These are phyloP conservation scores for Fagopyrum esculentum DNA, from an alignment of 148 eudicot genomes.

Conservation along the genomic window DNA sequence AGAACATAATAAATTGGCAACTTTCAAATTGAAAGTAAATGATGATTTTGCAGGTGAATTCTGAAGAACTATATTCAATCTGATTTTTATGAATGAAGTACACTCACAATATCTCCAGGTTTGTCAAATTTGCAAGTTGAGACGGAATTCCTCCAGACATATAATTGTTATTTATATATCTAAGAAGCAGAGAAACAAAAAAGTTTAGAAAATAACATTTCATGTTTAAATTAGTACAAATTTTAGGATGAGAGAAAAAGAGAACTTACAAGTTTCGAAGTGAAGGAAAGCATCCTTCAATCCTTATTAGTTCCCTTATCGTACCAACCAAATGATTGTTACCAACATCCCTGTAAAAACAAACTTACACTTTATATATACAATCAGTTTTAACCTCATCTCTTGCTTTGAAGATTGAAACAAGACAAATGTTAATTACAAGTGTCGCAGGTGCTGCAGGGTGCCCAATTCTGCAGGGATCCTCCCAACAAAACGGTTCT, in stretches of 20 bases:
- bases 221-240: background rate
- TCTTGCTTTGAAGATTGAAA: background rate
- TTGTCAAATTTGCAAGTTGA: conserved; percentile 79
- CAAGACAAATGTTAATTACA: conserved; percentile 31
- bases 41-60: background rate
- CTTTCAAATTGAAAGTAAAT: background rate
- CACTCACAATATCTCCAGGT: conserved; percentile 91
- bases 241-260: conserved; percentile 13
- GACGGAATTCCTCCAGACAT: conserved; percentile 92
- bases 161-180: conserved; percentile 86
- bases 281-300: conserved; percentile 91
- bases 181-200: conserved; percentile 19
- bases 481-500: conserved; percentile 83
- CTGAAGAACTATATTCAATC: background rate
- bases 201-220: background rate
- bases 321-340: conserved; percentile 95
- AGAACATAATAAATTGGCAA: conserved; percentile 13
- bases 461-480: conserved; percentile 93
- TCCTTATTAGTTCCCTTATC: conserved; percentile 88
- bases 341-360: conserved; percentile 65
- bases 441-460: conserved; percentile 65
- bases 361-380: conserved; percentile 4
- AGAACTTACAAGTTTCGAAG: conserved; percentile 88
- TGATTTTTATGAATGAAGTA: background rate
- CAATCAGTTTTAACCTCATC: background rate